These are phyloP conservation scores for Entomortierella lignicola DNA, from an alignment of 192 early-diverging fungal genomes.

Conservation along the genomic window DNA sequence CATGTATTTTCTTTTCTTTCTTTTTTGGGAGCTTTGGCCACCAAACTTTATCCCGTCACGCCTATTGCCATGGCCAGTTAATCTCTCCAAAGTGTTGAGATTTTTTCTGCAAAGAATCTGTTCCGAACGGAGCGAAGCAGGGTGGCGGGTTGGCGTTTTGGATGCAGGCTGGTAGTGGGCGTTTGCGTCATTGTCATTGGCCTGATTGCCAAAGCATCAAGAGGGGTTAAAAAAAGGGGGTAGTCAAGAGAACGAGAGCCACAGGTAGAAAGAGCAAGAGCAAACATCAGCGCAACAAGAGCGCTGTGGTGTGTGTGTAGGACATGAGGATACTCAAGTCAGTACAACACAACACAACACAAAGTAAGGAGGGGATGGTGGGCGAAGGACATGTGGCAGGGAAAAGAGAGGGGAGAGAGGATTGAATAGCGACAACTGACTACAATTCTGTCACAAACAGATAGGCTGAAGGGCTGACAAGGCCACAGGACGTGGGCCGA, in stretches of 20 bases:
- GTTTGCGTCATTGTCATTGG: conserved; percentile 22
- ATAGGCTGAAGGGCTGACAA: conserved; percentile 5
- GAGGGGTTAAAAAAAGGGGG: conserved; percentile 20
- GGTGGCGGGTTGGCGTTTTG: conserved; percentile 21
- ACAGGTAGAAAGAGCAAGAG: neutral
- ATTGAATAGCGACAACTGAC: conserved; percentile 15
- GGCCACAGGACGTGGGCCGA: too few species aligned
- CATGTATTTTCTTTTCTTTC: neutral
- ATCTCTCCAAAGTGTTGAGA: too few species aligned
- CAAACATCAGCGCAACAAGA: conserved; percentile 6
- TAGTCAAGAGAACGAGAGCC: conserved; percentile 25
- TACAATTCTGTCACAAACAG: neutral
- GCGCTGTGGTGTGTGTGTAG: neutral
- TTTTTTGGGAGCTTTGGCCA: neutral
- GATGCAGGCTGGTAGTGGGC: neutral
- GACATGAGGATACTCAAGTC: conserved; percentile 5
- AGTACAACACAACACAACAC: neutral
- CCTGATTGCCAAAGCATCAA: neutral
- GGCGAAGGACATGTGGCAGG: conserved; percentile 14
- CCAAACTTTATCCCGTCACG: too few species aligned
- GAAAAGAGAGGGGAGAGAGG: neutral
- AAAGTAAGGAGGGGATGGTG: conserved; percentile 3
- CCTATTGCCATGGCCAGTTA: too few species aligned
- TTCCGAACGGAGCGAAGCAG: neutral
- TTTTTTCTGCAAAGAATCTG: too few species aligned